A percentile compares a stretch with the other conserved stretches of the same genome.
Evolutionary conservation across 768 basidiomycete species (phyloP).

Genomic region (Kwoniella botswanensis): DNA sequence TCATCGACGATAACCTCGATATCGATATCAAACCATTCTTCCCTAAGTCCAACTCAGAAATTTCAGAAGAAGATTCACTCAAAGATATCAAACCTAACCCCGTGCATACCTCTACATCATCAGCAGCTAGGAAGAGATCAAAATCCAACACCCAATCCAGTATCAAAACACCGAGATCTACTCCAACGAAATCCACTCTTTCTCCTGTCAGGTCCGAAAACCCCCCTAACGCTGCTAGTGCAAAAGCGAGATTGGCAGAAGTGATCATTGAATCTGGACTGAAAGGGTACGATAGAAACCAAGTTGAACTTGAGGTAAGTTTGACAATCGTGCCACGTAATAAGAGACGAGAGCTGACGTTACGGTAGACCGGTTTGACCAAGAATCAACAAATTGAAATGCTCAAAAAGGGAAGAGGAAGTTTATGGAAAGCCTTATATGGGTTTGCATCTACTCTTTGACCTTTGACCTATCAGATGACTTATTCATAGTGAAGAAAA

Average conservation of each 20-base stretch:
- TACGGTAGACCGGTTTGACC: constrained; percentile 16
- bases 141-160: neutral
- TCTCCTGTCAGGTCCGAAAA: neutral
- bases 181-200: neutral
- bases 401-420: constrained; percentile 23
- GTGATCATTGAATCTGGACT: constrained; percentile 23
- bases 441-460: constrained; percentile 15
- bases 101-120: neutral
- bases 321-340: neutral
- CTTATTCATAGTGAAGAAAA: too few species aligned
- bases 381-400: constrained; percentile 18
- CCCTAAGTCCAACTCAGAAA: neutral
- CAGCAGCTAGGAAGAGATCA: neutral
- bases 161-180: neutral
- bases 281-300: constrained; percentile 11
- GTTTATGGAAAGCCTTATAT: constrained; percentile 19
- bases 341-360: too few species aligned
- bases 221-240: neutral
- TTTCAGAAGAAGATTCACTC: neutral
- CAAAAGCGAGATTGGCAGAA: constrained; percentile 22
- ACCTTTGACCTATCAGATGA: neutral
- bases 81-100: neutral
- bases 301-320: constrained; percentile 25
- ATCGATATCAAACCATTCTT: neutral
- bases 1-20: neutral